phyloP scores from a whole-genome alignment of 2,329 filamentous ascomycete genomes.

The Trichoderma asperellum region DNA sequence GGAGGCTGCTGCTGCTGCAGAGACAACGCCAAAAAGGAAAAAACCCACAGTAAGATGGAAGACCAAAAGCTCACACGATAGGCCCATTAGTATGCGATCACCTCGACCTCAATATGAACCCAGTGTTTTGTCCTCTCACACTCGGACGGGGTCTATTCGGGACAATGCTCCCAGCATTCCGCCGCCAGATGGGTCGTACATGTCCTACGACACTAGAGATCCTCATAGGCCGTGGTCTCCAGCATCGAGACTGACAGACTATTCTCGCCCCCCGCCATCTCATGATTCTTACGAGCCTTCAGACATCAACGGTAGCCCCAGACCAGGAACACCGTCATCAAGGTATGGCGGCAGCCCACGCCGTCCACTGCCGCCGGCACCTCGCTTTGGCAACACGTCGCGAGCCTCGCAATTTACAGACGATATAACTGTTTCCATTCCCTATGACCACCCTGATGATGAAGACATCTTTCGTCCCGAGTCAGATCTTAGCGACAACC shows the following conservation, averaged over 20 bases:
- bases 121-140: conserved; percentile 54
- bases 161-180: conserved; percentile 63
- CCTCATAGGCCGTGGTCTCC: conserved; percentile 62
- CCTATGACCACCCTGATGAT: conserved; percentile 55
- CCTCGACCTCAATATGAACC: conserved; percentile 56
- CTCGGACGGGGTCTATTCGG: conserved; percentile 52
- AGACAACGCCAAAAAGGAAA: conserved; percentile 4
- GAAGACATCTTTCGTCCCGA: conserved; percentile 79
- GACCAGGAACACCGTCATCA: conserved; percentile 88
- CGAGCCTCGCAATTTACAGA: conserved; percentile 61
- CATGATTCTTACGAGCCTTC: conserved; percentile 79
- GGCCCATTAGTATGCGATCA: conserved; percentile 46
- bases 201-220: conserved; percentile 56
- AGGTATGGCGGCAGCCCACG: conserved; percentile 86
- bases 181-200: conserved; percentile 66
- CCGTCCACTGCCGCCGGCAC: conserved; percentile 84
- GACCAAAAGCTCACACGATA: conserved; percentile 48
- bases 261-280: conserved; percentile 70
- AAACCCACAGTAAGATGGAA: conserved; percentile 31
- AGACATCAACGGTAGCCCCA: conserved; percentile 85
- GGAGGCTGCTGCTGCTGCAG: neutral
- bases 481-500: conserved; percentile 57
- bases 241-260: conserved; percentile 59
- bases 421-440: conserved; percentile 73
- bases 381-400: conserved; percentile 70